Conservation (phyloP, 2,329 filamentous ascomycete species). For the Cladosporium sp. region DNA sequence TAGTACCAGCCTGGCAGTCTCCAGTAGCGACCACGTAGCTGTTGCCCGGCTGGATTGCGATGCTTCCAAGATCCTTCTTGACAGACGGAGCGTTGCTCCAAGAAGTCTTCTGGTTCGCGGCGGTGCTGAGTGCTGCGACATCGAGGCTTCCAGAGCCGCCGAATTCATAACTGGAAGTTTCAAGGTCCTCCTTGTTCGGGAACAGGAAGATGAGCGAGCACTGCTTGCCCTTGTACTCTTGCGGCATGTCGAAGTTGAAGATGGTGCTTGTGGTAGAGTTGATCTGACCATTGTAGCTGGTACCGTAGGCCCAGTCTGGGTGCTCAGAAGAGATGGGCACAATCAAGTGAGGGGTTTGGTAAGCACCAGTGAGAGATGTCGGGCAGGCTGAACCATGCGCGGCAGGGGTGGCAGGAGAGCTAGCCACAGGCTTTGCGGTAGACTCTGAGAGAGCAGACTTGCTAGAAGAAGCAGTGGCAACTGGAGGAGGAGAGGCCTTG, state of each 20-base stretch:
- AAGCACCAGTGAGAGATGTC: constrained; percentile 35
- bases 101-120: constrained; percentile 27
- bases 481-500: background rate
- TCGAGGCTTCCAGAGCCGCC: constrained; percentile 41
- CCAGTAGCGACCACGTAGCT: constrained; percentile 30
- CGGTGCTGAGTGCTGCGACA: constrained; percentile 30
- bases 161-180: constrained; percentile 39
- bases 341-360: constrained; percentile 41
- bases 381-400: constrained; percentile 26
- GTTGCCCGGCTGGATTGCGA: constrained; percentile 28
- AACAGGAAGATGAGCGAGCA: constrained; percentile 53
- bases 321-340: constrained; percentile 39
- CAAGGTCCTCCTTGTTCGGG: constrained; percentile 39
- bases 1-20: constrained; percentile 31
- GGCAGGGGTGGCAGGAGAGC: constrained; percentile 16
- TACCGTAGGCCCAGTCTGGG: constrained; percentile 43
- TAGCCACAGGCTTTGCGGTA: background rate
- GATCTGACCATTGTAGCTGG: constrained; percentile 42
- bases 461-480: background rate
- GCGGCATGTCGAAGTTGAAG: constrained; percentile 51
- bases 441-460: background rate
- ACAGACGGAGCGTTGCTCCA: constrained; percentile 22
- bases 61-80: constrained; percentile 13
- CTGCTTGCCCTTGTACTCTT: constrained; percentile 41
- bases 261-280: constrained; percentile 41